phyloP scores from a whole-genome alignment of 2,329 filamentous ascomycete species.

The Colletotrichum higginsianum region DNA sequence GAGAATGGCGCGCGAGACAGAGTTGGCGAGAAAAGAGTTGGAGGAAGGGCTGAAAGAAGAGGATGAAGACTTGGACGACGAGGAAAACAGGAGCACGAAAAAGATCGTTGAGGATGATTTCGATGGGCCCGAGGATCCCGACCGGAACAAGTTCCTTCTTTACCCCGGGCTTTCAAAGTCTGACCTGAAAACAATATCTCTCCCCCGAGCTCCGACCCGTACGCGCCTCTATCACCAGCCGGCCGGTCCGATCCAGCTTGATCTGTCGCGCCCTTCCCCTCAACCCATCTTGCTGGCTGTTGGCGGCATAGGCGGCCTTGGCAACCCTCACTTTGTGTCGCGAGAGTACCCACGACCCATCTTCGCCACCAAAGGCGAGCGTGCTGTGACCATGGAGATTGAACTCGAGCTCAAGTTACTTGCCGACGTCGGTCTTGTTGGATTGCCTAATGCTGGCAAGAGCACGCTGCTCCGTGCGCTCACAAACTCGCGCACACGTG shows the following conservation, averaged over 20 bases:
- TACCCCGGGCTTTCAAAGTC: slow-evolving; percentile 83
- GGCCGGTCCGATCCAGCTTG: slow-evolving; percentile 78
- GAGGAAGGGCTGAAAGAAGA: slow-evolving; percentile 36
- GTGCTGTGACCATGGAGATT: slow-evolving; percentile 82
- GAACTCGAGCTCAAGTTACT: slow-evolving; percentile 95
- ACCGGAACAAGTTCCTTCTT: slow-evolving; percentile 84
- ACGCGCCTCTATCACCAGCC: slow-evolving; percentile 77
- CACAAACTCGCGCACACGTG: slow-evolving; percentile 88
- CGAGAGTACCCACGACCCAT: slow-evolving; percentile 82
- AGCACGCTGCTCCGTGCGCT: slow-evolving; percentile 90
- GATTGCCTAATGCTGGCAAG: slow-evolving; percentile 96
- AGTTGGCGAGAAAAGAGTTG: slow-evolving; percentile 39
- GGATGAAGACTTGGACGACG: slow-evolving; percentile 20
- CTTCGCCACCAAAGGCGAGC: slow-evolving; percentile 90
- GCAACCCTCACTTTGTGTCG: slow-evolving; percentile 93
- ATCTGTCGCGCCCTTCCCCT: slow-evolving; percentile 83
- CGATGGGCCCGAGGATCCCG: slow-evolving; percentile 59
- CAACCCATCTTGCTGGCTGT: slow-evolving; percentile 88
- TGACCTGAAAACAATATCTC: slow-evolving; percentile 71
- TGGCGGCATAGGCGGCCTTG: slow-evolving; percentile 89
- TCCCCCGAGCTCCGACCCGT: slow-evolving; percentile 67
- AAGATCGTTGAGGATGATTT: slow-evolving; percentile 51
- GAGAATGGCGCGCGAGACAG: slow-evolving; percentile 30
- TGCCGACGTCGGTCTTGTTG: slow-evolving; percentile 94
- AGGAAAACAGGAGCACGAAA: slow-evolving; percentile 19